A percentile compares a stretch with the other conserved stretches of the same genome.
phyloP scores from a whole-genome alignment of 768 basidiomycete genomes.

The Tricholoma sp. region DNA sequence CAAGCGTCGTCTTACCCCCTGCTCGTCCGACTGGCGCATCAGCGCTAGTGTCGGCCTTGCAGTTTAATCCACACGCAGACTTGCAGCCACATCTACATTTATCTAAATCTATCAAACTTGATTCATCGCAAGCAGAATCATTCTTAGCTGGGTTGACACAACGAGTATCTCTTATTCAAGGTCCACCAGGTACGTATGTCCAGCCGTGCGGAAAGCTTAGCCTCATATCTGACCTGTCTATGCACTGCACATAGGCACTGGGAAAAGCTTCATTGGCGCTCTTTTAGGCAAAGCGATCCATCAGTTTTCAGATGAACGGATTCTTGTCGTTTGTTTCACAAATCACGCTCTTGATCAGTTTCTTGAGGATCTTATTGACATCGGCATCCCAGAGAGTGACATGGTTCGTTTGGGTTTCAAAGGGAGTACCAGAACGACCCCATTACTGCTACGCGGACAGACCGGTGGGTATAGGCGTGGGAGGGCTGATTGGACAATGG shows the following conservation, averaged over 20 bases:
- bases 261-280: constrained; percentile 70
- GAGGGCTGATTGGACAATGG: constrained; percentile 33
- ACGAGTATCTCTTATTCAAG: constrained; percentile 58
- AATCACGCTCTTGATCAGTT: constrained; percentile 76
- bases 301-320: constrained; percentile 38
- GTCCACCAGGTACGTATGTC: constrained; percentile 51
- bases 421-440: constrained; percentile 40
- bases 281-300: constrained; percentile 58
- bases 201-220: background rate
- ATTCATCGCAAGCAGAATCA: constrained; percentile 42
- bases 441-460: constrained; percentile 40
- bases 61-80: constrained; percentile 31
- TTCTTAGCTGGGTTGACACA: constrained; percentile 52
- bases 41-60: constrained; percentile 20
- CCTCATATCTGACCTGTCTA: background rate
- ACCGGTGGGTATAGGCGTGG: constrained; percentile 16
- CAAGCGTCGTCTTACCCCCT: constrained; percentile 1
- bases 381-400: constrained; percentile 43
- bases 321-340: constrained; percentile 74
- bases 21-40: constrained; percentile 2
- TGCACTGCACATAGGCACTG: constrained; percentile 51
- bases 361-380: constrained; percentile 52
- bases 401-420: constrained; percentile 62
- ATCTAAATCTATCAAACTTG: constrained; percentile 39
- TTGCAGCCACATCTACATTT: constrained; percentile 34